Evolutionary conservation across 108 stramenopile genomes (phyloP).

Genomic region (Pseudonitzschia multistriata): DNA sequence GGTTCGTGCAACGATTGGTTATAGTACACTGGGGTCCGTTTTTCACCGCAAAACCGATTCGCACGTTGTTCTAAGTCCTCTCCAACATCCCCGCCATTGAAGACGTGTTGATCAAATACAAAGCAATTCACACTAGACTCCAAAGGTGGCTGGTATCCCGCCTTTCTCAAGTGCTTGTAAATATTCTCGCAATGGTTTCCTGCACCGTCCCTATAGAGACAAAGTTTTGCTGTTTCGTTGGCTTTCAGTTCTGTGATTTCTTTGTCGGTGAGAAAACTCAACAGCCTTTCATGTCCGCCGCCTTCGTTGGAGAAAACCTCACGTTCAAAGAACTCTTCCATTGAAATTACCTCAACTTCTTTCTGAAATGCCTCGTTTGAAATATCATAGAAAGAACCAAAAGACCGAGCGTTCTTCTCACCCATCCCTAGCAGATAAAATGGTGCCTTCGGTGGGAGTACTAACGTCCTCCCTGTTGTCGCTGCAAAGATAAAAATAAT

Average conservation of each 20-base stretch:
- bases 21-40: constrained; percentile 43
- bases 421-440: constrained; percentile 68
- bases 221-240: constrained; percentile 27
- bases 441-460: constrained; percentile 81
- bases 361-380: constrained; percentile 32
- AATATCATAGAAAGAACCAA: constrained; percentile 51
- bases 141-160: constrained; percentile 39
- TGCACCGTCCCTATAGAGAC: constrained; percentile 22
- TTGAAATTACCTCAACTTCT: constrained; percentile 48
- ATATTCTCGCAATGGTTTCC: constrained; percentile 36
- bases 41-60: constrained; percentile 46
- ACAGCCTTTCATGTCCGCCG: constrained; percentile 5
- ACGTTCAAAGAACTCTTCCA: constrained; percentile 51
- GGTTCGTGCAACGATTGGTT: constrained; percentile 39
- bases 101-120: constrained; percentile 59
- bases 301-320: constrained; percentile 25
- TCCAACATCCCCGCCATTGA: constrained; percentile 31
- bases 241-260: constrained; percentile 26
- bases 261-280: constrained; percentile 17
- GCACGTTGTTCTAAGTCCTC: constrained; percentile 43
- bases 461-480: constrained; percentile 80
- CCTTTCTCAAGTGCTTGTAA: constrained; percentile 24
- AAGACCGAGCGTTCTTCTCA: constrained; percentile 35
- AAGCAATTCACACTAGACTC: constrained; percentile 48
- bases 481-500: constrained; percentile 74